Evolutionary conservation across 2,329 filamentous ascomycete species (phyloP).

Genomic region (Westerdykella aurantiaca): DNA sequence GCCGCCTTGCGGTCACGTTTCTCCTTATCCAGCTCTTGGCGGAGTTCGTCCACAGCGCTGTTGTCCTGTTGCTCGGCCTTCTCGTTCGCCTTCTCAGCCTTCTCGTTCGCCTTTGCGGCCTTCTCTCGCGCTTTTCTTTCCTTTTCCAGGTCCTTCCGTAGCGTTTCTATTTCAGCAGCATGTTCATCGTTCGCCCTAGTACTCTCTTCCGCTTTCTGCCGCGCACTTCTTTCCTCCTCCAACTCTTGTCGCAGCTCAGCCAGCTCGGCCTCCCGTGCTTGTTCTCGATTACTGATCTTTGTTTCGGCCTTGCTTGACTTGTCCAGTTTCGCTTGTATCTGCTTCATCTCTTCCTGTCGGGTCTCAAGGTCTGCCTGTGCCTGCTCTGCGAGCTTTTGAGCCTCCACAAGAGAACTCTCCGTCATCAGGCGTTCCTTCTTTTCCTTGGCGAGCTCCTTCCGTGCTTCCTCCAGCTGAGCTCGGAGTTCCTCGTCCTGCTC

Average conservation of each 20-base stretch:
- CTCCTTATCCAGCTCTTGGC: slow-evolving; percentile 47
- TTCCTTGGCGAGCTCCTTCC: slow-evolving; percentile 43
- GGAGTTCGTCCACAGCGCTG: slow-evolving; percentile 43
- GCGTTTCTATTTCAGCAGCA: slow-evolving; percentile 3
- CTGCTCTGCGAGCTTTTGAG: slow-evolving; percentile 30
- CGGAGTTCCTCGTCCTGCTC: slow-evolving; percentile 45
- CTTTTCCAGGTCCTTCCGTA: slow-evolving; percentile 29
- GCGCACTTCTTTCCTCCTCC: slow-evolving; percentile 38
- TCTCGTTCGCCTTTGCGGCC: neutral
- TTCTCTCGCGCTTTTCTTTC: slow-evolving; percentile 37
- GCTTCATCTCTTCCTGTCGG: slow-evolving; percentile 26
- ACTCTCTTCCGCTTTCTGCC: slow-evolving; percentile 27
- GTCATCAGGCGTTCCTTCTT: slow-evolving; percentile 42
- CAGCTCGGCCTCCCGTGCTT: slow-evolving; percentile 25
- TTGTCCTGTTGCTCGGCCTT: slow-evolving; percentile 39
- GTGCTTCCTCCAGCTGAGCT: slow-evolving; percentile 41
- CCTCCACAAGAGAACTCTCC: slow-evolving; percentile 33
- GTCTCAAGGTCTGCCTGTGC: slow-evolving; percentile 27
- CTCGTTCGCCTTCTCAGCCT: slow-evolving; percentile 23
- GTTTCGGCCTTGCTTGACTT: slow-evolving; percentile 28
- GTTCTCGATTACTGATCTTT: slow-evolving; percentile 34
- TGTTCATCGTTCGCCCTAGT: slow-evolving; percentile 16
- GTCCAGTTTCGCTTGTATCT: slow-evolving; percentile 30
- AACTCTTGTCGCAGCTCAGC: slow-evolving; percentile 35
- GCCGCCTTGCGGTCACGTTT: slow-evolving; percentile 48